Conservation (phyloP, 2,329 filamentous ascomycete genomes). For the Fusarium goolgardi region DNA sequence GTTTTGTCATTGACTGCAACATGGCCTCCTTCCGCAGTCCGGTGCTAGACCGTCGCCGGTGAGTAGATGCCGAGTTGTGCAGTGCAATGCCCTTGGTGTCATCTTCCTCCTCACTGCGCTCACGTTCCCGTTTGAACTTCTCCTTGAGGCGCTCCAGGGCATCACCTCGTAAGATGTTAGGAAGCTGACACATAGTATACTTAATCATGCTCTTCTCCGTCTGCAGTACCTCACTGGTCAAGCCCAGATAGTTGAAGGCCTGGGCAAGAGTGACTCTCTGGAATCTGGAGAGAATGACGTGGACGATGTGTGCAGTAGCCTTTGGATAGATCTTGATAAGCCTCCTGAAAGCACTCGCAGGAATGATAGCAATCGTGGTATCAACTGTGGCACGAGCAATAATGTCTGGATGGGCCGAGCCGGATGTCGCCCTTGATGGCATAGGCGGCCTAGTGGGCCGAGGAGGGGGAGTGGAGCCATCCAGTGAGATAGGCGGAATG, state of each 20-base stretch:
- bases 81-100: constrained; percentile 89
- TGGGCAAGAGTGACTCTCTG: constrained; percentile 95
- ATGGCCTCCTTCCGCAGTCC: constrained; percentile 83
- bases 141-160: constrained; percentile 88
- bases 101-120: constrained; percentile 83
- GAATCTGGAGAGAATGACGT: constrained; percentile 94
- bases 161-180: constrained; percentile 87
- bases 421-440: constrained; percentile 62
- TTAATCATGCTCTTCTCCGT: constrained; percentile 95
- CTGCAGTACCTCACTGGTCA: constrained; percentile 90
- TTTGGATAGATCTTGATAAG: constrained; percentile 95
- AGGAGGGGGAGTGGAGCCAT: constrained; percentile 54
- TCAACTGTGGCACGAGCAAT: constrained; percentile 96
- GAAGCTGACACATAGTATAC: constrained; percentile 90
- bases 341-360: constrained; percentile 92
- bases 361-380: constrained; percentile 98
- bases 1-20: constrained; percentile 71
- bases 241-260: constrained; percentile 91
- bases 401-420: constrained; percentile 94
- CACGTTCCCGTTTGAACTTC: constrained; percentile 88
- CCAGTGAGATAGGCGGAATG: constrained; percentile 82
- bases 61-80: constrained; percentile 78
- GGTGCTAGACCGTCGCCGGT: constrained; percentile 77
- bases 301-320: constrained; percentile 95
- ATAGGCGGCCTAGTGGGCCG: constrained; percentile 53